phyloP scores from a whole-genome alignment of 208 protist genomes.

The Hexamita inflata region DNA sequence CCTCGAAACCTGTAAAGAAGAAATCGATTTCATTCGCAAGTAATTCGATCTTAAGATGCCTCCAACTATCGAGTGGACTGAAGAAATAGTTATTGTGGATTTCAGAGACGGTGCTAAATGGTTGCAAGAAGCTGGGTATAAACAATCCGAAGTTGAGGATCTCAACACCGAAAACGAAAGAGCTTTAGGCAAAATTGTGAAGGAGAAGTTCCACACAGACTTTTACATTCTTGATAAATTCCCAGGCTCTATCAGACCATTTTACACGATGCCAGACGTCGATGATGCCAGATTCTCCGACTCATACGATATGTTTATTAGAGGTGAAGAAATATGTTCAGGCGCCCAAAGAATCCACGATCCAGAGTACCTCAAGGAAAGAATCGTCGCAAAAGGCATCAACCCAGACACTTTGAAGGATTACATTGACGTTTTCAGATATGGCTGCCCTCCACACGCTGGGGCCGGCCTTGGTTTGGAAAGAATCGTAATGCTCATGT shows the following conservation, averaged over 20 bases:
- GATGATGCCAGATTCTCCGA: slow-evolving; percentile 53
- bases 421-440: slow-evolving; percentile 93
- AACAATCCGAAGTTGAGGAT: slow-evolving; percentile 7
- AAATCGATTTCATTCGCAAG: slow-evolving; percentile 46
- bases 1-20: slow-evolving; percentile 52
- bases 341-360: slow-evolving; percentile 98
- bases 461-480: slow-evolving; percentile 95
- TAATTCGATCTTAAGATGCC: slow-evolving; percentile 70
- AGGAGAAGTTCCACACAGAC: slow-evolving; percentile 86
- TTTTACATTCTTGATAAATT: slow-evolving; percentile 98
- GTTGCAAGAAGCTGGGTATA: slow-evolving; percentile 55
- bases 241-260: slow-evolving; percentile 78
- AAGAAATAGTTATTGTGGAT: slow-evolving; percentile 36
- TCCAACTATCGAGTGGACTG: slow-evolving; percentile 63
- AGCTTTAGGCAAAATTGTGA: slow-evolving; percentile 77
- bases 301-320: slow-evolving; percentile 97
- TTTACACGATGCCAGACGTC: slow-evolving; percentile 98
- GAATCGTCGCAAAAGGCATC: neutral
- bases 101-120: slow-evolving; percentile 67
- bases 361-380: neutral
- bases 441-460: slow-evolving; percentile 86
- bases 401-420: neutral
- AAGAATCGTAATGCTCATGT: slow-evolving; percentile 94
- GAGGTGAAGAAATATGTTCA: slow-evolving; percentile 96
- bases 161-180: slow-evolving; percentile 76